phyloP scores from a whole-genome alignment of 2,329 filamentous ascomycete genomes.

The Colletotrichum australisinense region DNA sequence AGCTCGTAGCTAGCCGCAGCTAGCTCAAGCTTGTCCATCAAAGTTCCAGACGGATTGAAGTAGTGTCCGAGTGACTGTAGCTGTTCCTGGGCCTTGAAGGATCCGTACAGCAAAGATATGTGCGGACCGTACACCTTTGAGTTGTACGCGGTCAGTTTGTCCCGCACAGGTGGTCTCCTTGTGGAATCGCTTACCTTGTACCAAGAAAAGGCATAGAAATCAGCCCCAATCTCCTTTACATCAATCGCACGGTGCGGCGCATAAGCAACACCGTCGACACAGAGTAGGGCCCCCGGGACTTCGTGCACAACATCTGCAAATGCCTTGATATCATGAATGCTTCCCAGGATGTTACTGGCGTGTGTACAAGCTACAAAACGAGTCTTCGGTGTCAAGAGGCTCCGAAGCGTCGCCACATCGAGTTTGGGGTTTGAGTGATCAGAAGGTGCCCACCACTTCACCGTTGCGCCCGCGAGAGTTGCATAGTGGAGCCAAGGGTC shows the following conservation, averaged over 20 bases:
- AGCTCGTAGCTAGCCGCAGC: constrained; percentile 79
- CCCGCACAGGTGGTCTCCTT: background rate
- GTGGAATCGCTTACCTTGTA: constrained; percentile 67
- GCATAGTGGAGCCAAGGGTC: constrained; percentile 79
- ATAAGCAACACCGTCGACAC: constrained; percentile 81
- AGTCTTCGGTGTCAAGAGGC: constrained; percentile 59
- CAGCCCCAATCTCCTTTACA: constrained; percentile 74
- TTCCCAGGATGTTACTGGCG: constrained; percentile 78
- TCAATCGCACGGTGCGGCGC: constrained; percentile 79
- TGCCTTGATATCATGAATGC: constrained; percentile 70
- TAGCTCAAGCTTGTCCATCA: constrained; percentile 76
- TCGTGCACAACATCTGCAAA: constrained; percentile 65
- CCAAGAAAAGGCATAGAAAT: constrained; percentile 83
- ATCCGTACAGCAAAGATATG: constrained; percentile 76
- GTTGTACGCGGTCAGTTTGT: background rate
- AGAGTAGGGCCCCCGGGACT: constrained; percentile 66
- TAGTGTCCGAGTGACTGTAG: constrained; percentile 71
- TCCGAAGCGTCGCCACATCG: background rate
- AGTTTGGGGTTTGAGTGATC: constrained; percentile 62
- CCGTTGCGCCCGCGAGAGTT: constrained; percentile 63
- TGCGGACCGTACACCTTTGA: constrained; percentile 76
- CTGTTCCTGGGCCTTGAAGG: constrained; percentile 62
- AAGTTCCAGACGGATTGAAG: constrained; percentile 70
- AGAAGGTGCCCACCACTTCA: constrained; percentile 78
- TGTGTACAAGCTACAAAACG: constrained; percentile 80